Percentiles rank a stretch among this genome's conserved stretches.
These are phyloP conservation scores for Inga oerstediana DNA, from an alignment of 306 rosid genomes.

Conservation along the genomic window DNA sequence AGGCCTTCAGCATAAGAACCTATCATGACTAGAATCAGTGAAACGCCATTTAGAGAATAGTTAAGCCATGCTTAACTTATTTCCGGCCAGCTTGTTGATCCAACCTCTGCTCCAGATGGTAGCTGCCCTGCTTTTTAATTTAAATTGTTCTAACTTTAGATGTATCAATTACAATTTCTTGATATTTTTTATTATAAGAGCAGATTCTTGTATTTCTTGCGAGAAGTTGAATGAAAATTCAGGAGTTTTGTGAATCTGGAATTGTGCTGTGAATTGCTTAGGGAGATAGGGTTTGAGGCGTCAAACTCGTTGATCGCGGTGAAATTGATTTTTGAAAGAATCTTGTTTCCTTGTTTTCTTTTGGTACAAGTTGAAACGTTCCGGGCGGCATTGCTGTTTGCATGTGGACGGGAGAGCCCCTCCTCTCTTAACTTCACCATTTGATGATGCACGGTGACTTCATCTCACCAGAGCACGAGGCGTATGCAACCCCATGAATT, in stretches of 20 bases:
- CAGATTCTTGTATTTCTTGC: conserved; percentile 17
- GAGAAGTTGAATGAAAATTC: conserved; percentile 33
- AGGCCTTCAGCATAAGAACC: conserved; percentile 71
- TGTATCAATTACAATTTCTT: conserved; percentile 31
- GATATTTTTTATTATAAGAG: conserved; percentile 21
- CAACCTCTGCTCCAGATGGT: conserved; percentile 34
- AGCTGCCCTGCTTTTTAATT: conserved; percentile 28
- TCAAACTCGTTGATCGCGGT: neutral
- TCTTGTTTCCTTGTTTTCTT: neutral
- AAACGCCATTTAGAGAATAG: conserved; percentile 1
- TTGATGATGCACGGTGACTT: neutral
- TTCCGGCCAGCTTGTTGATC: conserved; percentile 28
- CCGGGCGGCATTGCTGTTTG: too few relatives aligned
- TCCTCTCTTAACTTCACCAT: too few relatives aligned
- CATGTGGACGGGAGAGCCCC: too few relatives aligned
- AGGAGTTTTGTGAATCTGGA: conserved; percentile 30
- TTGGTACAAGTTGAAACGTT: too few relatives aligned
- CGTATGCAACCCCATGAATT: neutral
- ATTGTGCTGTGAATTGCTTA: neutral
- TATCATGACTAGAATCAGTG: neutral
- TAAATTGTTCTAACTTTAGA: conserved; percentile 24
- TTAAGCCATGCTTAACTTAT: conserved; percentile 30
- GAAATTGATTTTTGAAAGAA: neutral
- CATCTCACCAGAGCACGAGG: neutral
- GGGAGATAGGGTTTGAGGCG: neutral